phyloP scores from a whole-genome alignment of 805 yeast genomes.

The Huiozyma naganishii region DNA sequence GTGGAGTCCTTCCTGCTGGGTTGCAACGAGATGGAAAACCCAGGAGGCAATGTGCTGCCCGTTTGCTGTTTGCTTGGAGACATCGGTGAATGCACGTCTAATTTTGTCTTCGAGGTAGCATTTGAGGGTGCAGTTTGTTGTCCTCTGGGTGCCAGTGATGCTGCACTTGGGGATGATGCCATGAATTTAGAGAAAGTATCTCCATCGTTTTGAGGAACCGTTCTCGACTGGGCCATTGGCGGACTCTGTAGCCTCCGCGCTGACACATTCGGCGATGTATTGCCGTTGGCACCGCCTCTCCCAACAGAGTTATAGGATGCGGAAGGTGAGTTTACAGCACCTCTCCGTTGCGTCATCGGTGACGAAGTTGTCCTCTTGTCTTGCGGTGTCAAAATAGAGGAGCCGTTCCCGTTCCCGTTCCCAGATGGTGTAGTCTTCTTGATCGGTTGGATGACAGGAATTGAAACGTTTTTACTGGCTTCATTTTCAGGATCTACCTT shows the following conservation, averaged over 20 bases:
- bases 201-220: no score
- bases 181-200: neutral
- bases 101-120: neutral
- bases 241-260: neutral
- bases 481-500: constrained; percentile 17
- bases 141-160: neutral
- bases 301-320: neutral
- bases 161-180: neutral
- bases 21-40: constrained; percentile 31
- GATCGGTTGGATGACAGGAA: constrained; percentile 21
- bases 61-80: neutral
- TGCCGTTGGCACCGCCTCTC: neutral
- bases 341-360: neutral
- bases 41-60: constrained; percentile 29
- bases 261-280: neutral
- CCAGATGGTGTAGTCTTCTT: constrained; percentile 2
- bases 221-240: neutral
- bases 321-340: neutral
- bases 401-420: neutral
- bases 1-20: constrained; percentile 18
- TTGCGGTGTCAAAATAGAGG: constrained; percentile 3
- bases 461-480: constrained; percentile 14
- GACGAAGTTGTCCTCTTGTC: neutral
- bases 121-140: neutral
- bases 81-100: neutral